Evolutionary conservation across 1,284 basidiomycete species (phyloP).

Genomic region (Tremellales sp.): DNA sequence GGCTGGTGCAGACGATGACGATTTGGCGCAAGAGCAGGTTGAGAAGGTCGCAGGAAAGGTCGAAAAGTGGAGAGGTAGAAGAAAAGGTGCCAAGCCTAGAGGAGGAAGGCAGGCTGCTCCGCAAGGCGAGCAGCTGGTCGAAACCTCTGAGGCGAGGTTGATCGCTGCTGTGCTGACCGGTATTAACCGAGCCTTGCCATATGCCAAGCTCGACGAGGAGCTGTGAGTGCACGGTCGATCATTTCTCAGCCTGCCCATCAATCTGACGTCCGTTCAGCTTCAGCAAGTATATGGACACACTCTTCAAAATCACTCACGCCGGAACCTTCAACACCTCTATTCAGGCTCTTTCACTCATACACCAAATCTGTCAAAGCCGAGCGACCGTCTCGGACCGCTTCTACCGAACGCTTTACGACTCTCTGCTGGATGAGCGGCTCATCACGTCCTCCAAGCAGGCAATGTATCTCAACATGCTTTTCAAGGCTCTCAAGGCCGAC

Average conservation of each 20-base stretch:
- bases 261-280: constrained; percentile 56
- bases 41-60: constrained; percentile 49
- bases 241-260: neutral
- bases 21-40: constrained; percentile 41
- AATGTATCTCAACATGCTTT: constrained; percentile 93
- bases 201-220: constrained; percentile 66
- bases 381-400: constrained; percentile 71
- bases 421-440: constrained; percentile 78
- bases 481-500: constrained; percentile 87
- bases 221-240: constrained; percentile 55
- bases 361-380: constrained; percentile 61
- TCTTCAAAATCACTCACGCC: constrained; percentile 93
- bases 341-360: constrained; percentile 88
- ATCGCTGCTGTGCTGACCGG: constrained; percentile 90
- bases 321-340: constrained; percentile 89
- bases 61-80: constrained; percentile 45
- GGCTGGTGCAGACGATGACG: constrained; percentile 22
- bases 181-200: constrained; percentile 92
- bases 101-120: constrained; percentile 39
- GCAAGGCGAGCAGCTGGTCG: constrained; percentile 57
- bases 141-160: constrained; percentile 76
- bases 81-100: constrained; percentile 45
- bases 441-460: constrained; percentile 86
- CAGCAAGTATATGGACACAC: constrained; percentile 82
- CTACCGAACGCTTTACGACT: constrained; percentile 86